These are phyloP conservation scores for Boletus speciosus DNA, from an alignment of 768 basidiomycete genomes.

Conservation along the genomic window DNA sequence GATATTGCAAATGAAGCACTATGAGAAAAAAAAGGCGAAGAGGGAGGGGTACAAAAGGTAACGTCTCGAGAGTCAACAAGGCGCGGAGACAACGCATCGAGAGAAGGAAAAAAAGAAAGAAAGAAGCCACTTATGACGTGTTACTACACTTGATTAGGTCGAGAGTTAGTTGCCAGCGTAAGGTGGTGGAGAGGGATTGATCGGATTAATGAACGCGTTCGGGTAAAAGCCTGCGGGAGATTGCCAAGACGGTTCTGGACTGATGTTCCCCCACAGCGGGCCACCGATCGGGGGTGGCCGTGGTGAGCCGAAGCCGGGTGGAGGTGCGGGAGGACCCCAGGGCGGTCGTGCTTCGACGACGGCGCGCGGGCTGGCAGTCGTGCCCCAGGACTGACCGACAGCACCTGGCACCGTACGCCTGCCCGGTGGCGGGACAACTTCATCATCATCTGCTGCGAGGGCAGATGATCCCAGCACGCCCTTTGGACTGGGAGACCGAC, in stretches of 20 bases:
- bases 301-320: conserved; percentile 34
- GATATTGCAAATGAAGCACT: conserved; percentile 30
- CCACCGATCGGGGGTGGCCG: conserved; percentile 35
- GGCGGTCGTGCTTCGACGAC: conserved; percentile 41
- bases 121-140: conserved; percentile 9
- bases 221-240: conserved; percentile 45
- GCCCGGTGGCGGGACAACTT: conserved; percentile 57
- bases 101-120: too few relatives aligned
- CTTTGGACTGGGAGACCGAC: conserved; percentile 56
- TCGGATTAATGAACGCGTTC: conserved; percentile 44
- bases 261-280: conserved; percentile 42
- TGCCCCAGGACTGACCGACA: conserved; percentile 50
- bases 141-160: conserved; percentile 23
- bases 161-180: conserved; percentile 31
- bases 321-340: conserved; percentile 41
- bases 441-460: conserved; percentile 75
- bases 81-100: background rate
- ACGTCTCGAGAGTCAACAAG: conserved; percentile 12
- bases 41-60: conserved; percentile 4
- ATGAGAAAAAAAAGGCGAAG: background rate
- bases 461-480: conserved; percentile 74
- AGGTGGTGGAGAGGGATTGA: conserved; percentile 50
- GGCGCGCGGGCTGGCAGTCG: conserved; percentile 43
- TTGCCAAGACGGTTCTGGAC: conserved; percentile 48
- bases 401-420: conserved; percentile 39